A percentile compares a stretch with the other conserved stretches of the same genome.
Evolutionary conservation across 371 early-diverging fungal genomes (phyloP).

Genomic region (Choanephora cucurbitarum): DNA sequence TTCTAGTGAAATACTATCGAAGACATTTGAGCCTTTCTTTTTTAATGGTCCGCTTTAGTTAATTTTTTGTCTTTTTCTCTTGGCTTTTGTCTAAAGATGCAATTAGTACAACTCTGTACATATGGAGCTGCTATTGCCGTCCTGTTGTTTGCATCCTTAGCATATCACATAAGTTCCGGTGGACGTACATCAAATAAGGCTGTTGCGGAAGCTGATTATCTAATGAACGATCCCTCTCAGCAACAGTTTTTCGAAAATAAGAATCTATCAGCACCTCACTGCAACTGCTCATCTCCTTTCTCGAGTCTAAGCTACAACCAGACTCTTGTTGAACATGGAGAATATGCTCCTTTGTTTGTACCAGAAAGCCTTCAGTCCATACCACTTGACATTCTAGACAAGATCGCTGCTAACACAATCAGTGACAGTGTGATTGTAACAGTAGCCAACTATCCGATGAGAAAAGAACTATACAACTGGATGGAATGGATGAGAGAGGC

Average conservation of each 20-base stretch:
- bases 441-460: conserved; percentile 15
- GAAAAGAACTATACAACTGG: conserved; percentile 29
- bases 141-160: neutral
- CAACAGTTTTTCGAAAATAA: conserved; percentile 7
- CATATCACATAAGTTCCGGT: conserved; percentile 2
- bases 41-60: too few relatives aligned
- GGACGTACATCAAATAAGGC: neutral
- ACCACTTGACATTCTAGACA: conserved; percentile 16
- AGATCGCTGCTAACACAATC: conserved; percentile 5
- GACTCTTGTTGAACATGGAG: conserved; percentile 11
- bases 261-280: neutral
- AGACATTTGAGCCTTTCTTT: too few relatives aligned
- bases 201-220: conserved; percentile 11
- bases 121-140: conserved; percentile 7
- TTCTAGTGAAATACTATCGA: too few relatives aligned
- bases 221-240: conserved; percentile 14
- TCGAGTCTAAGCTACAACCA: neutral
- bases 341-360: conserved; percentile 18
- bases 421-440: conserved; percentile 7
- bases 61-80: neutral
- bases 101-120: conserved; percentile 1
- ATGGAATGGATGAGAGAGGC: conserved; percentile 12
- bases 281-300: neutral
- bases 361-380: conserved; percentile 19
- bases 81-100: conserved; percentile 1